Evolutionary conservation across 1,284 basidiomycete genomes (phyloP), one percentile per base, ranked within the genome.

Genomic region (Sporisorium reilianum): DNA sequence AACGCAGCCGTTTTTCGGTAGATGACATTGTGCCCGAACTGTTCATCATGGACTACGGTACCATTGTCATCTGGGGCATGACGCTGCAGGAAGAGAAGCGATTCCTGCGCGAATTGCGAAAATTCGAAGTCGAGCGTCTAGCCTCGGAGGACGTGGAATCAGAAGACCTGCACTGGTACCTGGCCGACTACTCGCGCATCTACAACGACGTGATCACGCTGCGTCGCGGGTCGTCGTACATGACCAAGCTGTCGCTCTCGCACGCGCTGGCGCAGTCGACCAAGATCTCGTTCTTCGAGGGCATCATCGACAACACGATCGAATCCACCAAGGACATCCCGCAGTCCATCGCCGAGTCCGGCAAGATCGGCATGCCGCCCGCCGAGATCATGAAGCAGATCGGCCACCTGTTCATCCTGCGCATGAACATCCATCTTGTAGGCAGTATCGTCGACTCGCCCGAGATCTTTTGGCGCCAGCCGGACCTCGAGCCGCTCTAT

Each of bases 181-280:
- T 96, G 80, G 95, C 95, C 18, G 95, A 96, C 84, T 97, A 97
- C 84, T 80, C 75, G 42, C 80, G 94, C 77, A 97, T 97, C 84
- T 98, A 96, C 86, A 97, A 98, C 87, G 95, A 98, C 85, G 95
- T 98, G 49, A 97, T 98, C 73, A 97, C 95, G 1, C 88, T 98
- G 32, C 91, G 95, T 54, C 92, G 93, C 84, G 95, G 95, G 22
- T 97, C 94, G 11, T 92, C 93, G 68, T 97, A 96, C 85, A 97
- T 98, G 95, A 97, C 95, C 11, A 98, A 97, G 85, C 88, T 98
- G 11, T 94, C 94, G 1, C 87, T 98, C 34, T 97, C 95, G 16
- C 95, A 98, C 85, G 95, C 95, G 0, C 89, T 98, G 38, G 91
- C 95, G 8, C 95, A 97, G 88, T 95, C 93, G 16, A 95, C 96